A percentile compares a stretch with the other conserved stretches of the same genome.
Evolutionary conservation across 2,329 filamentous ascomycete species (phyloP).

Genomic region (Westerdykella ornata): DNA sequence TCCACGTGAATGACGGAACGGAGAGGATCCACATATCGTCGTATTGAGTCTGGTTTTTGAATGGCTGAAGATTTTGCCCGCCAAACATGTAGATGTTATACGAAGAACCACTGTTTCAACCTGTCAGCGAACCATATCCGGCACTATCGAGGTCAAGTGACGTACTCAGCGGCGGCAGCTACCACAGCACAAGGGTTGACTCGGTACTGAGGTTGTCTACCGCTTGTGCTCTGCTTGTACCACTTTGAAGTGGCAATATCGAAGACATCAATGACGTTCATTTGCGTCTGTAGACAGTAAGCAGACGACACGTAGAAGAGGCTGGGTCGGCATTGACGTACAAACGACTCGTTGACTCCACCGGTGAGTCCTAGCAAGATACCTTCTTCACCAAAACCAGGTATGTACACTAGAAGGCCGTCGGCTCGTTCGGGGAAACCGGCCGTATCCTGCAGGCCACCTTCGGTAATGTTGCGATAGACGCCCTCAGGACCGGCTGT

Average conservation of each 20-base stretch:
- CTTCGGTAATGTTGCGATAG: slow-evolving; percentile 68
- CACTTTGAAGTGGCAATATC: slow-evolving; percentile 64
- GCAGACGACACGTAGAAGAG: slow-evolving; percentile 1
- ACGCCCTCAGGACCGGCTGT: slow-evolving; percentile 56
- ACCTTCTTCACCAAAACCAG: slow-evolving; percentile 67
- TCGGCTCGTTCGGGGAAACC: slow-evolving; percentile 70
- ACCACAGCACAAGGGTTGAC: slow-evolving; percentile 67
- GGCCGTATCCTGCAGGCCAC: slow-evolving; percentile 58
- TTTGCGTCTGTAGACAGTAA: slow-evolving; percentile 45
- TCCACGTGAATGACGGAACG: slow-evolving; percentile 75
- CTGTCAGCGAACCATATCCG: slow-evolving; percentile 2
- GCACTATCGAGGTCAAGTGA: not conserved
- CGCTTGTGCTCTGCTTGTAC: slow-evolving; percentile 65
- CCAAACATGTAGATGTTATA: slow-evolving; percentile 76
- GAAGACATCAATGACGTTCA: slow-evolving; percentile 73
- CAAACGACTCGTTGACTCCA: slow-evolving; percentile 61
- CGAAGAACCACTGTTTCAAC: slow-evolving; percentile 52
- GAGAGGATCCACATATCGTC: slow-evolving; percentile 74
- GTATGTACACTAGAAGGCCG: slow-evolving; percentile 66
- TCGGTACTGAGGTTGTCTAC: slow-evolving; percentile 51
- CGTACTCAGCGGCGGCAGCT: slow-evolving; percentile 59
- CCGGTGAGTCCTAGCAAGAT: slow-evolving; percentile 73
- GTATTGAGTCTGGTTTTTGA: slow-evolving; percentile 53
- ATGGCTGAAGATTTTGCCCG: slow-evolving; percentile 64
- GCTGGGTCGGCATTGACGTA: slow-evolving; percentile 30